Base-by-base conservation (phyloP, 2,329 filamentous ascomycete genomes). In the Orbilia javanica region DNA sequence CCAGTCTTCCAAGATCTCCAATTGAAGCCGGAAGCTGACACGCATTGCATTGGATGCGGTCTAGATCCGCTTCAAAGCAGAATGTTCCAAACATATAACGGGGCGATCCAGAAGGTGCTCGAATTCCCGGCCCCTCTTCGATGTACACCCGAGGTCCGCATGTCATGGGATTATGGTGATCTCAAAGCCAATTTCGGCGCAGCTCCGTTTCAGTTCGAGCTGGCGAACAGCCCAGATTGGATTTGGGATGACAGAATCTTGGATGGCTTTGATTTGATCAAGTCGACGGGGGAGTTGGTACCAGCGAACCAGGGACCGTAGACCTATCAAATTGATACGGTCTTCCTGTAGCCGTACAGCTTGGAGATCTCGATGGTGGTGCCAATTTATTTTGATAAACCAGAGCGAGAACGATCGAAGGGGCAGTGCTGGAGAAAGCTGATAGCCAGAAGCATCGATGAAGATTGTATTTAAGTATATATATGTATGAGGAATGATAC, bases 221-320 rank as follows among this genome's bases (percentile, higher is more conserved):
- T 39, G 4, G 70, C 62, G 15, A 74, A 74, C 60, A 13, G 68
- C n/a, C n/a, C 39, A 34, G 39, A 31, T 7, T 62, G 70, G 70
- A 27, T 34, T 15, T 70, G 66, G 66, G 53, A 62, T 18, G 52
- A 36, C 42, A 42, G 55, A 2, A 1, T 53, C 15, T 18, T 53
- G 11, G 50, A 53, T 53, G 11, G 50, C 13, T 29, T 53, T 31
- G 50, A 29, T 31, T 3, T 1, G 27, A 10, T 39, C 29, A 31
- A 31, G 29, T 31, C 7, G 3, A 2, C 11, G 13, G 3, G n/a
- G 36, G 5, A 31, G 29, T 31, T 3, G 7, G 29, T n/a, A n/a
- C n/a, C n/a, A n/a, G n/a, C n/a, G n/a, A n/a, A n/a, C n/a, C n/a
- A n/a, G n/a, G n/a, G n/a, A n/a, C n/a, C n/a, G n/a, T n/a, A n/a